Percentiles rank a stretch among this genome's conserved stretches.
These are phyloP conservation scores for peach (Prunus persica) DNA, from an alignment of 306 rosid genomes.

Conservation along the genomic window Prunus_persica_NCBIv2 NC_034009.1:42334001-42334500, in stretches of 20 bases:
- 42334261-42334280: not conserved
- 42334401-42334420: conserved; percentile 60
- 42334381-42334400: conserved; percentile 57
- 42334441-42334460: conserved; percentile 65
- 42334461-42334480: conserved; percentile 69
- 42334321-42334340: conserved; percentile 75
- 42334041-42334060: conserved; percentile 59
- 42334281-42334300: too few relatives aligned
- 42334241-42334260: not conserved
- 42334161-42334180: conserved; percentile 82
- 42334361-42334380: conserved; percentile 67
- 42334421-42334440: conserved; percentile 86
- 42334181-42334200: conserved; percentile 42
- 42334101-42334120: conserved; percentile 48
- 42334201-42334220: not conserved
- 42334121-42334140: conserved; percentile 31
- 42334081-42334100: conserved; percentile 57
- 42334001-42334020: conserved; percentile 66
- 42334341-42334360: conserved; percentile 84
- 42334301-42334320: conserved; percentile 68
- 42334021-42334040: conserved; percentile 61
- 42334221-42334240: not conserved
- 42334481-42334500: conserved; percentile 71
- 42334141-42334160: conserved; percentile 48
- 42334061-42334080: conserved; percentile 59